These are phyloP conservation scores for Mortierella sp. DNA, from an alignment of 371 early-diverging fungal genomes.

Conservation along the genomic window DNA sequence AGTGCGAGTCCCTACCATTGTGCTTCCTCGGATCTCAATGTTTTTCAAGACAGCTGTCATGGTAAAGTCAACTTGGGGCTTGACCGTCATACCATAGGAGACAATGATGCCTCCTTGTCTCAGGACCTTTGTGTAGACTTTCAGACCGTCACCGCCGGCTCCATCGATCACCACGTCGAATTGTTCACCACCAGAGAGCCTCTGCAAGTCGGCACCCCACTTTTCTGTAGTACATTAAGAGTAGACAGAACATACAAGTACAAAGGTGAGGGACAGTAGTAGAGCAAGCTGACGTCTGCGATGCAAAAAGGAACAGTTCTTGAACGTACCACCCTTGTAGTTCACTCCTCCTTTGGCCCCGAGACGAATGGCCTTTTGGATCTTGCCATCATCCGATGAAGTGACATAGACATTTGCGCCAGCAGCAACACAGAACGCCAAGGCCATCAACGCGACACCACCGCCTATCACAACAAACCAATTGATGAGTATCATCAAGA, in stretches of 20 bases:
- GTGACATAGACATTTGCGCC: slow-evolving; percentile 82
- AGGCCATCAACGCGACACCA: slow-evolving; percentile 77
- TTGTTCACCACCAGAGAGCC: slow-evolving; percentile 52
- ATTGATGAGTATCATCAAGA: no score
- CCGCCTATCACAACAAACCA: slow-evolving; percentile 58
- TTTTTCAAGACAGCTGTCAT: slow-evolving; percentile 66
- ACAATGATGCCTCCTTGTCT: slow-evolving; percentile 68
- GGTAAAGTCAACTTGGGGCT: slow-evolving; percentile 56
- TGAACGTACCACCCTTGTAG: slow-evolving; percentile 68
- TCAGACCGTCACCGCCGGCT: slow-evolving; percentile 68
- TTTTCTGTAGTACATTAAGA: slow-evolving; percentile 55
- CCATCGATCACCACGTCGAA: slow-evolving; percentile 77
- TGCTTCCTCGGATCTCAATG: slow-evolving; percentile 68
- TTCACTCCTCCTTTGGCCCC: slow-evolving; percentile 80
- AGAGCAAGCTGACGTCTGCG: neutral
- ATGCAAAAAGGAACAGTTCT: neutral
- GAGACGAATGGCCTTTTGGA: slow-evolving; percentile 65
- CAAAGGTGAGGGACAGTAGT: neutral
- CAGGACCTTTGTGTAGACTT: slow-evolving; percentile 45
- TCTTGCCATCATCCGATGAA: slow-evolving; percentile 71
- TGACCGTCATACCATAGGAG: slow-evolving; percentile 71
- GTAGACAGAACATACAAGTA: slow-evolving; percentile 1
- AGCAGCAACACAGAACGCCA: slow-evolving; percentile 73
- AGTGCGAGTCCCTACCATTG: slow-evolving; percentile 76
- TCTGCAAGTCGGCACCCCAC: slow-evolving; percentile 62